Base-by-base conservation (phyloP, 2,329 filamentous ascomycete genomes). In the Nothopassalora personata region DNA sequence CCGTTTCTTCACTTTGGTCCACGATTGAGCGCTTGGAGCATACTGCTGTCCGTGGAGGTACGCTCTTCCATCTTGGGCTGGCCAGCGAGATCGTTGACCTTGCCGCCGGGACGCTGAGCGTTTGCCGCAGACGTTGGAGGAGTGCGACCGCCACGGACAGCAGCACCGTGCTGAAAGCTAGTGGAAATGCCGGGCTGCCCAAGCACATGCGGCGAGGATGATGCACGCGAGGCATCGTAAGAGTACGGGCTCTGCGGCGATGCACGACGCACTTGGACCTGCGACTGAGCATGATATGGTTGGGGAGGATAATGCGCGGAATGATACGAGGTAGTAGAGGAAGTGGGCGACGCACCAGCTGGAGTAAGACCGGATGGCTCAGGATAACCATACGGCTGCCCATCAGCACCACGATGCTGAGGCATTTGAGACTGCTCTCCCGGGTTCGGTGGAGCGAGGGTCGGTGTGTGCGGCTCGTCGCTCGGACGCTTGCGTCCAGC, bases 381-480 rank as follows among this genome's bases (percentile, higher is more conserved):
- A 67, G 74, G 71, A 66, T 77, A 77, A 33, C 70, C 67, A 70
- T 77, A 77, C 51, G 60, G 59, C 30, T 53, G 49, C 49, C 49
- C 54, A 36, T 53, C 50, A 48, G 56, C 30, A 43, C 57, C 57
- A 31, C 60, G 54, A 57, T 63, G 60, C 48, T 60, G 57, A 28
- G 59, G 61, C 63, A 72, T 69, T 65, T 76, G 75, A 68, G 74
- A 73, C 61, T 73, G 72, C 64, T 73, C 67, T 63, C 74, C 77
- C 47, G 74, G 78, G 67, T 77, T 76, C 57, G 78, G 78, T 59
- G 78, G 78, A 53, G 78, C 76, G 62, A 79, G 70, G 49, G 78
- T 80, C 30, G 78, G 78, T 58, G 78, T 80, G 64, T 80, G 78
- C 67, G 79, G 78, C 72, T 80, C 78, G 46, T 77, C 73, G 58